Conservation (phyloP, 495 filamentous ascomycete species). For the Aspergillus incahuasiensis region DNA sequence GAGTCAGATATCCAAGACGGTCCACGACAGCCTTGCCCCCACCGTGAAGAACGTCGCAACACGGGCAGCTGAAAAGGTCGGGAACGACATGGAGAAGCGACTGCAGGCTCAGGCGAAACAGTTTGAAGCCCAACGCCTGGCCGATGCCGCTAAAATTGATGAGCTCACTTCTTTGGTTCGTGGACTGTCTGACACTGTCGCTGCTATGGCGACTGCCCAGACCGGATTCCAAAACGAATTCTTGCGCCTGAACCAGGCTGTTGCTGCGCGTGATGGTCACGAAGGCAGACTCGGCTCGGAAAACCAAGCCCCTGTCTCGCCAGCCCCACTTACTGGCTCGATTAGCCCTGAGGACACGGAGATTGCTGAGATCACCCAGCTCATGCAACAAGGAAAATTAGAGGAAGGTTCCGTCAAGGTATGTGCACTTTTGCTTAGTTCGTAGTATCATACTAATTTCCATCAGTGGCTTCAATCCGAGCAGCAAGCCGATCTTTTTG, state of each 20-base stretch:
- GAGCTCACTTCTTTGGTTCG: slow-evolving; percentile 70
- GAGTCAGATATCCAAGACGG: slow-evolving; percentile 53
- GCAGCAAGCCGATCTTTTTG: slow-evolving; percentile 71
- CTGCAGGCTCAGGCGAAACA: slow-evolving; percentile 57
- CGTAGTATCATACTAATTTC: not conserved
- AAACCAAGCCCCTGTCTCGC: slow-evolving; percentile 6
- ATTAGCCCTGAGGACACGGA: slow-evolving; percentile 61
- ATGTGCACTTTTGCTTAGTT: slow-evolving; percentile 16
- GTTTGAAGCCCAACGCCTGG: slow-evolving; percentile 63
- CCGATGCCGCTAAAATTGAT: slow-evolving; percentile 76
- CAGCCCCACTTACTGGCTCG: slow-evolving; percentile 31
- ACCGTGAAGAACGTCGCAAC: slow-evolving; percentile 57
- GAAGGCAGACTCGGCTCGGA: not conserved
- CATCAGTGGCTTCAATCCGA: slow-evolving; percentile 80
- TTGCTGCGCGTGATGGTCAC: slow-evolving; percentile 13
- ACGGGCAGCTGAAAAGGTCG: slow-evolving; percentile 55
- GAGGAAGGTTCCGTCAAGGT: slow-evolving; percentile 69
- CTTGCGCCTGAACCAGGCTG: slow-evolving; percentile 43
- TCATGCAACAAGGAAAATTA: slow-evolving; percentile 60
- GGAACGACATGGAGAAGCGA: slow-evolving; percentile 60
- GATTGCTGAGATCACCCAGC: slow-evolving; percentile 55
- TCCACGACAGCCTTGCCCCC: slow-evolving; percentile 61
- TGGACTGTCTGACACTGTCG: slow-evolving; percentile 65
- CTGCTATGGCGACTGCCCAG: slow-evolving; percentile 63
- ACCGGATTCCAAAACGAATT: slow-evolving; percentile 58